Base-by-base conservation (phyloP, 768 basidiomycete species). In the Auriscalpium microsporum region DNA sequence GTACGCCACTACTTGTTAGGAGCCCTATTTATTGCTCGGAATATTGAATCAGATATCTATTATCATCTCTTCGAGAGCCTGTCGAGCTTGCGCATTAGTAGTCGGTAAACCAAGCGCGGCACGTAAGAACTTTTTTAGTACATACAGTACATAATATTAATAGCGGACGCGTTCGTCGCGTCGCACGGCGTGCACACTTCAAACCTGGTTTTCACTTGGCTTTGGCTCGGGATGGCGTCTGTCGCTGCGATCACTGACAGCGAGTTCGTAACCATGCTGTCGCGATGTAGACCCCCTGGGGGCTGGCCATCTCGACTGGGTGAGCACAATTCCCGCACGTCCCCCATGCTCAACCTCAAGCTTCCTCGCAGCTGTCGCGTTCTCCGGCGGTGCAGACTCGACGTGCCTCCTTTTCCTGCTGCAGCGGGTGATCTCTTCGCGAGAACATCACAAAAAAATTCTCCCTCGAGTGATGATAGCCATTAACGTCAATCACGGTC, bases 381-480 rank as follows among this genome's bases (percentile, higher is more conserved):
- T 83, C 66, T 92, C 90, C 10, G 90, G 86, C 8, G 90, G 90
- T 2, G 80, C 89, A 10, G 90, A 93, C 67, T 93, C 90, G 3
- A 82, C 84, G 0, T 88, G 86, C 65, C 73, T 93, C 6, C 73
- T 91, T 14, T 89, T 82, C 62, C 78, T 92, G 13, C 70, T 91
- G 38, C 64, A 80, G 33, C 58, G 56, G 51, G 46, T 57, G 38
- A 21, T 62, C 67, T 33, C 52, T 5, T 28, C 28, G 28, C 28
- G 28, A 28, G 28, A 28, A 28, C 28, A 7, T 2, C 28, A 34
- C 66, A 67, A 13, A 45, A 58, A 10, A 48, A 45, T 37, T 53
- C 28, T 10, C 54, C 57, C n/a, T 38, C 59, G 45, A 68, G 70
- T 46, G 19, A 57, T 83, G 5, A 55, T 82, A 6, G 87, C 89